Evolutionary conservation across 176 grass and related monocot genomes (phyloP), one percentile per base, ranked within the genome.

Genomic region (Oryza punctata): DNA sequence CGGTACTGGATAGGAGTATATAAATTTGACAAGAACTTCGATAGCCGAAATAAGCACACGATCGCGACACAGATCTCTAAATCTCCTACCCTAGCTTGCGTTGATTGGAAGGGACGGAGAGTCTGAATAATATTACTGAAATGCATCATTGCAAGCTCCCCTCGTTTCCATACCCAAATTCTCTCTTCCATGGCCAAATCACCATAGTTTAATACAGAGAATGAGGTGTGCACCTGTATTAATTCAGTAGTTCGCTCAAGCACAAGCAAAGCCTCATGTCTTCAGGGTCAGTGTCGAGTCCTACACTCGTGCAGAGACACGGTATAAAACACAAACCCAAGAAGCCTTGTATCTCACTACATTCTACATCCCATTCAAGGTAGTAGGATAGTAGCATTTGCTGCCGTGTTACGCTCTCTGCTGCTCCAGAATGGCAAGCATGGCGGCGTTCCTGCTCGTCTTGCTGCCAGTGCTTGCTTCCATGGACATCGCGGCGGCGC

Each of bases 311-410:
- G 87, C 82, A 54, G 11, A 26, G 14, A 10, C 77, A 32, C 38
- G 19, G 45, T 88, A 81, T 76, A 85, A 81, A 81, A 72, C 54
- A 47, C 6, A 4, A 33, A 76, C 61, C 75, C 70, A 19, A 32
- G 50, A 81, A 77, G 54, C 33, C 82, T 89, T 89, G 24, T 1
- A 43, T 52, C 77, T 89, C 82, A 89, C 82, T 54, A 0, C 81
- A 84, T 88, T 45, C 82, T 54, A 0, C 81, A 84, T 88, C 61
- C 47, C 75, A 12, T 84, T 89, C 82, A 12, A 10, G 54, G 87
- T 13, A 67, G 64, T 76, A 43, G 80, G 68, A 3, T 5, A 33
- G 32, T 33, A 33, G 32, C 68, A 4, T 44, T 44, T 26, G 68
- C 67, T 71, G 68, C 67, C 72, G 54, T 80, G 4, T 23, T 15